Evolutionary conservation across 2,329 filamentous ascomycete genomes (phyloP).

Genomic region (Colletotrichum costaricense): DNA sequence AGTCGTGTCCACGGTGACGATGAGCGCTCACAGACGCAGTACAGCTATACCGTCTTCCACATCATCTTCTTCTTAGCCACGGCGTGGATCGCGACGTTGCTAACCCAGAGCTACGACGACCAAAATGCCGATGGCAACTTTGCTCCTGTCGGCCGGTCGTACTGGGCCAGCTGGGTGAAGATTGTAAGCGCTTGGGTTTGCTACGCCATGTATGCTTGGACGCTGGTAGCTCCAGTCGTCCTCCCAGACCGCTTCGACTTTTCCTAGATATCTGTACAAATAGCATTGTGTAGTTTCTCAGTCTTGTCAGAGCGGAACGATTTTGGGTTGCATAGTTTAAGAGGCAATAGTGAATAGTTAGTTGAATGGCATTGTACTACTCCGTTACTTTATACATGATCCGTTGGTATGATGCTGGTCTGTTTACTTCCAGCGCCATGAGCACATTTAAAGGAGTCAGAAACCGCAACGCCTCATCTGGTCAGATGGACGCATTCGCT

Average conservation of each 20-base stretch:
- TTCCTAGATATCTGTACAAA: slow-evolving; percentile 42
- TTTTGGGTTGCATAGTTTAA: background rate
- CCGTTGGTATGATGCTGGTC: background rate
- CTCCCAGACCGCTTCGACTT: slow-evolving; percentile 87
- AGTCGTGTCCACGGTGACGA: slow-evolving; percentile 79
- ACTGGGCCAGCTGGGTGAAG: slow-evolving; percentile 99
- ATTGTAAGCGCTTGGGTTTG: slow-evolving; percentile 98
- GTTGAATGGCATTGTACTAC: background rate
- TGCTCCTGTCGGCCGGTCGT: slow-evolving; percentile 91
- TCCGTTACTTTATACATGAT: background rate
- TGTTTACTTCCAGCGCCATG: too few relatives aligned
- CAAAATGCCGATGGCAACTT: slow-evolving; percentile 77
- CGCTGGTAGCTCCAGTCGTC: slow-evolving; percentile 85
- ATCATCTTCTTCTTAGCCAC: slow-evolving; percentile 98
- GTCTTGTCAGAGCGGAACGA: background rate
- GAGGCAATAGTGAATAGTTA: background rate
- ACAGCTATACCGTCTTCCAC: slow-evolving; percentile 96
- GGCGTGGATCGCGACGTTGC: slow-evolving; percentile 91
- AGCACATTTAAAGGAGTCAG: background rate
- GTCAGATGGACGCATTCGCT: background rate
- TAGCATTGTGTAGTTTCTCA: background rate
- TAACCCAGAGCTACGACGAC: slow-evolving; percentile 78
- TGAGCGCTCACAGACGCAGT: slow-evolving; percentile 89
- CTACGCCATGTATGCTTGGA: slow-evolving; percentile 95
- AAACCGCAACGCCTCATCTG: background rate